Base-by-base conservation (phyloP, 2,329 filamentous ascomycete genomes). In the Dactylonectria estremocensis region DNA sequence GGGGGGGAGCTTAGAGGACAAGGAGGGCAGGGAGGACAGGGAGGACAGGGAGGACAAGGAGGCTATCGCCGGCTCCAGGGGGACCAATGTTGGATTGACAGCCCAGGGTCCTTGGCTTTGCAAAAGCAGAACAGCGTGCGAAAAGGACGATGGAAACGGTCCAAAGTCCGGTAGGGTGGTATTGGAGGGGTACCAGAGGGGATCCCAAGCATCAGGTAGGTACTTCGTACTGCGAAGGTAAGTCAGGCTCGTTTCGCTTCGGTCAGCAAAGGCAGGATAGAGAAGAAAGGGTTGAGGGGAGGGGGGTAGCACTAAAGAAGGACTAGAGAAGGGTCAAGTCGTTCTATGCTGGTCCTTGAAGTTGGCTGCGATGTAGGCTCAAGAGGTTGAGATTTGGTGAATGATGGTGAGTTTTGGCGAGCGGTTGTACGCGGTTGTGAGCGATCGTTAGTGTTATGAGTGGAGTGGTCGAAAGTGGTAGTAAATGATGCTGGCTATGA, bases 101-200 rank as follows among this genome's bases (percentile, higher is more conserved):
- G 62, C 62, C 62, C 62, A 65, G 62, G 62, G 62, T 14, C 62
- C 62, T 49, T 57, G 62, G n/a, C 43, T 31, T 65, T 43, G 49
- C 49, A 33, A 31, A 24, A 24, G 24, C 16, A n/a, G 14, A n/a
- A n/a, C 37, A n/a, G 40, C 40, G 40, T 18, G 24, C 24, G 24
- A 33, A 20, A 16, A 35, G 50, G 31, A 53, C 31, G 31, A 53
- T 35, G 28, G 10, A 53, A 43, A 20, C 28, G 10, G 10, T 28
- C 35, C 31, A n/a, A 18, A 53, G 50, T 33, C 50, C 31, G 28
- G n/a, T 13, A 53, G n/a, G 50, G 50, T 53, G n/a, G 50, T 16
- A 53, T 53, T 52, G 49, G 49, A 50, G 48, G 16, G 49, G 24
- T 16, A 40, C 37, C 14, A 11, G 37, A 40, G 11, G 11, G 37